phyloP scores from a whole-genome alignment of 1,139 yeast genomes.

The Schizosaccharomyces versatilis region DNA sequence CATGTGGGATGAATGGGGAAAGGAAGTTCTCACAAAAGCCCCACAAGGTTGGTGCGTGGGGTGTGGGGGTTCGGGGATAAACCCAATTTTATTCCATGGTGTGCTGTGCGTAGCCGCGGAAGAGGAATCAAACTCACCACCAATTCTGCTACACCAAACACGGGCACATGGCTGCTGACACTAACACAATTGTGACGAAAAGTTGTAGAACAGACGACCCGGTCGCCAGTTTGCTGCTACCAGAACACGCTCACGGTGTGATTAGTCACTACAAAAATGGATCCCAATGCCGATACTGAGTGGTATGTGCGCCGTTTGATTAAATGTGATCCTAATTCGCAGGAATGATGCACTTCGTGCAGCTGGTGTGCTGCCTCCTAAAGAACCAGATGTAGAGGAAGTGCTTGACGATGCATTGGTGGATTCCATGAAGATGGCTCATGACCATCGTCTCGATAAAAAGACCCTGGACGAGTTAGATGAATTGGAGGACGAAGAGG shows the following conservation, averaged over 20 bases:
- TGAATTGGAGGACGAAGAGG: slow-evolving; percentile 29
- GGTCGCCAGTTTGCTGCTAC: too few relatives aligned
- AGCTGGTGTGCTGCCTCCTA: slow-evolving; percentile 81
- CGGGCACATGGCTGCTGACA: too few relatives aligned
- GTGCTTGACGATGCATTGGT: slow-evolving; percentile 72
- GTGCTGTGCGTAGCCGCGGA: too few relatives aligned
- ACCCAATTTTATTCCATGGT: too few relatives aligned
- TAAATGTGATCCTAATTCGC: background rate
- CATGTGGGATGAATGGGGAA: too few relatives aligned
- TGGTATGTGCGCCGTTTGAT: slow-evolving; percentile 27
- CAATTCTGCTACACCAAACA: too few relatives aligned
- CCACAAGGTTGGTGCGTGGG: too few relatives aligned
- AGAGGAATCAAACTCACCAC: too few relatives aligned
- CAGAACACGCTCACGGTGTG: background rate
- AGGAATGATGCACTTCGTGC: slow-evolving; percentile 64
- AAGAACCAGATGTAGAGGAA: slow-evolving; percentile 71
- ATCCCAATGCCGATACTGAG: slow-evolving; percentile 90
- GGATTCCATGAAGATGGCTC: slow-evolving; percentile 57
- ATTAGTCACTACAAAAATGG: slow-evolving; percentile 21
- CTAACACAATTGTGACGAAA: too few relatives aligned
- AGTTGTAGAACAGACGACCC: too few relatives aligned
- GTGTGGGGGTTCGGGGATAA: too few relatives aligned
- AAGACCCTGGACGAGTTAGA: slow-evolving; percentile 46
- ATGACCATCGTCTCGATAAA: slow-evolving; percentile 50
- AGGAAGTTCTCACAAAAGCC: too few relatives aligned